Percentiles rank a stretch among this genome's conserved stretches.
Evolutionary conservation across 2,329 filamentous ascomycete genomes (phyloP).

Genomic region (Cordyceps javanica): DNA sequence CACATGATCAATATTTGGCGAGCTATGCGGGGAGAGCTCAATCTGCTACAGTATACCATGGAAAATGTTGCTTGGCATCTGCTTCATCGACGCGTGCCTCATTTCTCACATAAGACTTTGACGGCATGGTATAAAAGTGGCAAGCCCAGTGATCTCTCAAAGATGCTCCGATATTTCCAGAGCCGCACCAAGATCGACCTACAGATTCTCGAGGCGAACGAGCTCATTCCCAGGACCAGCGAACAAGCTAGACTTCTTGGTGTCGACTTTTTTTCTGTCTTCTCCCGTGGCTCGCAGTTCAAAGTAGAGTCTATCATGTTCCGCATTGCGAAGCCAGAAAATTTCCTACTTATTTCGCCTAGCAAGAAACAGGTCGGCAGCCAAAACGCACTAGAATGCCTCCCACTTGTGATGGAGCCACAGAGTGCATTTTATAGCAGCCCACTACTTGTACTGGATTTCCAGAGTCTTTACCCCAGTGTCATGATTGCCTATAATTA

Average conservation of each 20-base stretch:
- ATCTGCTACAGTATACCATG: constrained; percentile 88
- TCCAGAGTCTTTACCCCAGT: constrained; percentile 92
- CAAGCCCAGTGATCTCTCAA: constrained; percentile 62
- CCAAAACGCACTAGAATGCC: constrained; percentile 89
- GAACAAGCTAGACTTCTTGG: constrained; percentile 91
- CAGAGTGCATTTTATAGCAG: constrained; percentile 91
- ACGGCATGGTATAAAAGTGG: constrained; percentile 75
- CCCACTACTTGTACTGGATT: constrained; percentile 85
- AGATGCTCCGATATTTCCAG: constrained; percentile 72
- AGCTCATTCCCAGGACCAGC: constrained; percentile 80
- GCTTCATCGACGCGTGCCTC: constrained; percentile 78
- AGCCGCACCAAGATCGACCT: constrained; percentile 73
- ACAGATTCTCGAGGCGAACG: constrained; percentile 87
- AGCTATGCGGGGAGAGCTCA: constrained; percentile 89
- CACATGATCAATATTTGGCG: constrained; percentile 98
- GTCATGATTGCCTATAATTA: constrained; percentile 99
- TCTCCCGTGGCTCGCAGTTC: constrained; percentile 91
- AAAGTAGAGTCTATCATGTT: constrained; percentile 99
- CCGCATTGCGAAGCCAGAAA: constrained; percentile 93
- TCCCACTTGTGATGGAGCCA: constrained; percentile 95
- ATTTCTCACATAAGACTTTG: constrained; percentile 73
- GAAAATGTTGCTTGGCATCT: constrained; percentile 93
- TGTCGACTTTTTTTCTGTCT: constrained; percentile 95
- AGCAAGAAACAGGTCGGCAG: constrained; percentile 86
- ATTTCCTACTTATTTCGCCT: constrained; percentile 83